Evolutionary conservation across 2,329 filamentous ascomycete genomes (phyloP).

Genomic region (Metarhizium humberi): DNA sequence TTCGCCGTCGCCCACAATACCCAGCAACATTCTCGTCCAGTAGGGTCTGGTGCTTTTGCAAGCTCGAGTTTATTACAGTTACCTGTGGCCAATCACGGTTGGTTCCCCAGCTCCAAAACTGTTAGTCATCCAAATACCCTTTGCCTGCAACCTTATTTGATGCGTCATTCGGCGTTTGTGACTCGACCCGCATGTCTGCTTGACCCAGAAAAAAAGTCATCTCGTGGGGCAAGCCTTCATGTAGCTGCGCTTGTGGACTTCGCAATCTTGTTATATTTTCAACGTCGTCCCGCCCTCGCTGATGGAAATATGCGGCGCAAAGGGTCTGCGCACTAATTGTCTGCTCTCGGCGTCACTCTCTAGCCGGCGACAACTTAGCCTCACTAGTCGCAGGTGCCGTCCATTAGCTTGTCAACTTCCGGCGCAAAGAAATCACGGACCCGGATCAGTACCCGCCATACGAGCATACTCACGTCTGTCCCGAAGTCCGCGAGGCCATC

Average conservation of each 20-base stretch:
- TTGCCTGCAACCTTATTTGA: too few species aligned
- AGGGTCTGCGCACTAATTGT: neutral
- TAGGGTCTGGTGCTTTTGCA: too few species aligned
- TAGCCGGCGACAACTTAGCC: neutral
- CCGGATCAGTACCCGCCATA: neutral
- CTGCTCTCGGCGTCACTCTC: neutral
- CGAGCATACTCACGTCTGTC: neutral
- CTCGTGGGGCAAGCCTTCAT: neutral
- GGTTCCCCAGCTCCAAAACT: too few species aligned
- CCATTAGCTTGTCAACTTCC: neutral
- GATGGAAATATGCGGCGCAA: constrained; percentile 6
- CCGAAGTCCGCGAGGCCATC: neutral
- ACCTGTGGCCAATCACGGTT: too few species aligned
- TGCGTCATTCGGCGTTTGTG: too few species aligned
- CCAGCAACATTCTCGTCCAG: too few species aligned
- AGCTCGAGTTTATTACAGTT: too few species aligned
- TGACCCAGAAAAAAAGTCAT: neutral
- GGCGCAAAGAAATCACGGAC: neutral
- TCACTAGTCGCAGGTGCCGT: neutral
- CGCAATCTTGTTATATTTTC: neutral
- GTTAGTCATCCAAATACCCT: too few species aligned
- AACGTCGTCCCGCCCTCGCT: neutral
- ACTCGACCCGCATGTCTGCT: too few species aligned
- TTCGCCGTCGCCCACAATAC: too few species aligned
- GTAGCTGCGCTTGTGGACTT: neutral